phyloP scores from a whole-genome alignment of 2,329 filamentous ascomycete genomes.

The Colletotrichum sp. region DNA sequence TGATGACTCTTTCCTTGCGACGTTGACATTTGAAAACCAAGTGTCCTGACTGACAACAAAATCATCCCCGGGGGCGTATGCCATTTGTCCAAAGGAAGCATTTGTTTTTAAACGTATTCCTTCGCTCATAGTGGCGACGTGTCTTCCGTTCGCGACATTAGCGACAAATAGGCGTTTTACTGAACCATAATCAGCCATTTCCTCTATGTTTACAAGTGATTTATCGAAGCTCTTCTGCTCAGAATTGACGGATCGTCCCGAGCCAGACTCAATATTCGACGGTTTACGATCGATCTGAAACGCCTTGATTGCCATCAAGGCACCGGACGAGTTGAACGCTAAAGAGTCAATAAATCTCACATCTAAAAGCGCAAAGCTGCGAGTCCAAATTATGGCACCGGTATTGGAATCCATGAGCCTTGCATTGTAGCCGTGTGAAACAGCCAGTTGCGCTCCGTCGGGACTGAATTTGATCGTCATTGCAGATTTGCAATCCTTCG shows the following conservation, averaged over 20 bases:
- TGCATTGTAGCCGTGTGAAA: not conserved
- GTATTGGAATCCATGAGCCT: not conserved
- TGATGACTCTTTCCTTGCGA: accelerated
- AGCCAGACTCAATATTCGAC: too few species aligned
- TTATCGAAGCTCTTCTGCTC: too few species aligned
- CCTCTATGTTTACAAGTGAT: too few species aligned
- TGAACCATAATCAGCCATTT: too few species aligned
- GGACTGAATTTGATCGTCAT: accelerated
- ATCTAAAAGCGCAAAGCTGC: too few species aligned
- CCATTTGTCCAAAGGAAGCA: too few species aligned
- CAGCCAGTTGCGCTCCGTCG: not conserved
- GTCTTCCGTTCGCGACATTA: not conserved
- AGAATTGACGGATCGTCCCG: too few species aligned
- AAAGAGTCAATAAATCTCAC: accelerated
- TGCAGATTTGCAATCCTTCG: accelerated
- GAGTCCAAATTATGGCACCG: not conserved
- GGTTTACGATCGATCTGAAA: too few species aligned
- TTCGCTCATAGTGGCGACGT: not conserved
- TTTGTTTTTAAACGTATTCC: too few species aligned
- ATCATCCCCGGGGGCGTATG: not conserved
- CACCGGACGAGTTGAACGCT: not conserved
- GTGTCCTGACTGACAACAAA: not conserved
- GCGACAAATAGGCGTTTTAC: not conserved
- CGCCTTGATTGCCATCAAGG: not conserved
- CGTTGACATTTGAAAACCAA: not conserved